Evolutionary conservation across 2,329 filamentous ascomycete genomes (phyloP), one percentile per base, ranked within the genome.

Genomic region (Colletotrichum aenigma): DNA sequence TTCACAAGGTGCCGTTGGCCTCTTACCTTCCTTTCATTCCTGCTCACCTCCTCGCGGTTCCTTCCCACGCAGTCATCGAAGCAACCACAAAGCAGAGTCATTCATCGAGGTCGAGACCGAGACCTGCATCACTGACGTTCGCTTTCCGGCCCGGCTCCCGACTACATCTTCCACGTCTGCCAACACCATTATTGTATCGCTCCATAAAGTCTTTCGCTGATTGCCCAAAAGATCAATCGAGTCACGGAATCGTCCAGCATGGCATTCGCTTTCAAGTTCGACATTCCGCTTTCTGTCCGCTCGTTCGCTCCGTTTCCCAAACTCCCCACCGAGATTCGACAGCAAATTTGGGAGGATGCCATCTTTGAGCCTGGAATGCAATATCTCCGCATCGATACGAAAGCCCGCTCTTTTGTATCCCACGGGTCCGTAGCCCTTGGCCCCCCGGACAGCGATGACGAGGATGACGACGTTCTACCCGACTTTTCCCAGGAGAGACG

Each of bases 241-340:
- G 13, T 15, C 34, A 43, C 61, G 21, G n/a, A n/a, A 21, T 13
- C 15, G n/a, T 8, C 28, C 32, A 52, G 5, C 16, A 75, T 75
- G 75, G 16, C 68, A 32, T 18, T 60, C 8, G 6, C 75, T 13
- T 62, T 84, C 70, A 83, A 80, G 38, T 85, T 85, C 65, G 52
- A 81, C 7, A 78, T 85, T 34, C 84, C 83, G 7, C 68, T 79
- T 24, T 73, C 79, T 32, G 85, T 78, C 28, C 82, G 82, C 43
- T 78, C 67, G 30, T 85, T 85, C 71, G 64, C 77, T 4, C 80
- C 78, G 5, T 85, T 85, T 70, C 36, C 77, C 16, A 79, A 76
- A n/a, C 76, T 85, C n/a, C 84, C 84, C 2, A 73, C 81, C 4
- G 84, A 85, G 70, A 79, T 85, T 10, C 84, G 84, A 34, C 78